Evolutionary conservation across 345 rosid genomes (phyloP).

Genomic region (Salix arbutifolia): DNA sequence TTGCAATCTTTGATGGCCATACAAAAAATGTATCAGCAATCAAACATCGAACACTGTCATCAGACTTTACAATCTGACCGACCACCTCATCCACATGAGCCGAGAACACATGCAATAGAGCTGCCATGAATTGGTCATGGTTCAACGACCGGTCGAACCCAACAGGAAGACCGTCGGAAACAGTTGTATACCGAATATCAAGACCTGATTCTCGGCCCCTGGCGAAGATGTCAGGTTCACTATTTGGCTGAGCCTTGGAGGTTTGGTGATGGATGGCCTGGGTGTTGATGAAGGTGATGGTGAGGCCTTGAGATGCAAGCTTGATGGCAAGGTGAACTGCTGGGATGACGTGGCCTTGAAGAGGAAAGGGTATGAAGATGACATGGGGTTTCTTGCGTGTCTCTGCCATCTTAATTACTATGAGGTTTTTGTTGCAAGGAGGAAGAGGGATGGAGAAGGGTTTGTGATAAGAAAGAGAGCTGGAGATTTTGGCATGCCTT

Average conservation of each 20-base stretch:
- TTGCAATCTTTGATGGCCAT: slow-evolving; percentile 64
- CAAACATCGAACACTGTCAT: slow-evolving; percentile 44
- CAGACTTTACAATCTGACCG: slow-evolving; percentile 31
- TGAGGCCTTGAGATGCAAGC: slow-evolving; percentile 72
- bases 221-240: slow-evolving; percentile 43
- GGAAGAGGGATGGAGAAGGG: background rate
- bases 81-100: slow-evolving; percentile 63
- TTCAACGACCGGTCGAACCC: slow-evolving; percentile 65
- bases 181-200: slow-evolving; percentile 61
- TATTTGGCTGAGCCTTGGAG: slow-evolving; percentile 22
- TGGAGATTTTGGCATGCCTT: no score
- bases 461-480: background rate
- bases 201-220: slow-evolving; percentile 52
- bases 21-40: slow-evolving; percentile 69
- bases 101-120: slow-evolving; percentile 49
- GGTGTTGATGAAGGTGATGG: slow-evolving; percentile 70
- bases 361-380: slow-evolving; percentile 57
- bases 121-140: slow-evolving; percentile 60
- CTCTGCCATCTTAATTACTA: background rate
- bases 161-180: slow-evolving; percentile 71
- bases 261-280: slow-evolving; percentile 54
- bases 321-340: slow-evolving; percentile 58
- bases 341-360: slow-evolving; percentile 81
- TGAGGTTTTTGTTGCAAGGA: background rate
- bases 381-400: slow-evolving; percentile 41